A percentile compares a stretch with the other conserved stretches of the same genome.
Conservation (phyloP, 2,329 filamentous ascomycete genomes). For the Talaromyces piceae region DNA sequence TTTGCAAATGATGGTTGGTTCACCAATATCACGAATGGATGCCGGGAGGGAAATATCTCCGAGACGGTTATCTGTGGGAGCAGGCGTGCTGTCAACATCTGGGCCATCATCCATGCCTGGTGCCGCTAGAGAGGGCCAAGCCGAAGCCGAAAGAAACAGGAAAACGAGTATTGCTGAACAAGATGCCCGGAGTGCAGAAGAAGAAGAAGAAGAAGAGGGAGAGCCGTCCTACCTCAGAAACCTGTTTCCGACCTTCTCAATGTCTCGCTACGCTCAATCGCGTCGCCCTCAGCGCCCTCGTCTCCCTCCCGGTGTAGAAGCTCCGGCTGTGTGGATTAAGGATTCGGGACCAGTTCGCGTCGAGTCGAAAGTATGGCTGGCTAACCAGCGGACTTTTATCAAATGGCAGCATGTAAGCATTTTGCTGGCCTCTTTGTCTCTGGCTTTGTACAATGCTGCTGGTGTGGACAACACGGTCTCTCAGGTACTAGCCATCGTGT, state of each 20-base stretch:
- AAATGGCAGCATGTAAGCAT: slow-evolving; percentile 97
- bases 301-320: slow-evolving; percentile 78
- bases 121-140: slow-evolving; percentile 7
- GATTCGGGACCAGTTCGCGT: slow-evolving; percentile 86
- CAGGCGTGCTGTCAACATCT: slow-evolving; percentile 2
- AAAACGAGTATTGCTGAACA: not conserved
- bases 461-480: slow-evolving; percentile 67
- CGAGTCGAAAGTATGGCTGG: slow-evolving; percentile 97
- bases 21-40: slow-evolving; percentile 21
- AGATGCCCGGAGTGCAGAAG: not conserved
- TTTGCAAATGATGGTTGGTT: slow-evolving; percentile 25
- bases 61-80: not conserved
- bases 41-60: slow-evolving; percentile 21
- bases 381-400: slow-evolving; percentile 95
- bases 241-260: slow-evolving; percentile 74
- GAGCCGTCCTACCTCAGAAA: slow-evolving; percentile 8
- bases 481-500: slow-evolving; percentile 70
- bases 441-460: slow-evolving; percentile 84
- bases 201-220: not conserved
- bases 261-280: slow-evolving; percentile 63
- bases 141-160: slow-evolving; percentile 4
- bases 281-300: slow-evolving; percentile 39
- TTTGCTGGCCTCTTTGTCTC: slow-evolving; percentile 71
- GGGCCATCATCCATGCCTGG: slow-evolving; percentile 2
- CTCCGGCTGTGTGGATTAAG: slow-evolving; percentile 86